Base-by-base conservation (phyloP, 1,139 yeast species). In the Diutina siamensis region DNA sequence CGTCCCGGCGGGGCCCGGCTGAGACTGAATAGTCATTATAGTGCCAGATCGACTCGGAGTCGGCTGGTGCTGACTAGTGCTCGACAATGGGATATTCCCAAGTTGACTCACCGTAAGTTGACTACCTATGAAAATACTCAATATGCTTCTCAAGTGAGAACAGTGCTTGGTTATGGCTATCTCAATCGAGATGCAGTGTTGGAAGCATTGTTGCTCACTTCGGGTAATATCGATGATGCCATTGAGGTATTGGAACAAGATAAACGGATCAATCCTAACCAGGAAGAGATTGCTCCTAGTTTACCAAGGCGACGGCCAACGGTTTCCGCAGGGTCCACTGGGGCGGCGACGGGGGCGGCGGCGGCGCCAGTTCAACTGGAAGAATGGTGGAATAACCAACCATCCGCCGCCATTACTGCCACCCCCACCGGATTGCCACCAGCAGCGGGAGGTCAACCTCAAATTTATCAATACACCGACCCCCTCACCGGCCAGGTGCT, bases 401-500 rank as follows among this genome's bases (percentile, higher is more conserved):
- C 27, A 8, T 3, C 27, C 10, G 17, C 4, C 4, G 25, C 38
- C 25, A 19, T 15, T 13, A 5, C 8, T 4, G 44, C 50, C 13
- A 51, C 17, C 20, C 50, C 42, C 7, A 38, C 42, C 8, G 42
- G 42, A 4, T 25, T 38, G 2, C 42, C 42, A 2, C 32, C 52
- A 2, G 46, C 47, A 12, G 42, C 46, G 13, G 42, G 44, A 10
- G 53, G 50, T 10, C 63, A 55, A 45, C 72, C 72, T 2, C 73
- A 68, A 48, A 70, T 75, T 38, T 79, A 73, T 53, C 84, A 78
- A 55, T 79, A 76, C 54, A 69, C 81, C 9, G 84, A 79, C 52
- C 83, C 83, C 5, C 58, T 68, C 13, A 77, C 83, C 0, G 84
- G 84, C 20, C 71, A 71, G 47, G 59, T 78, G n/a, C 74, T 74